These are phyloP conservation scores for Mortierella sp. DNA, from an alignment of 371 early-diverging fungal genomes.

Conservation along the genomic window DNA sequence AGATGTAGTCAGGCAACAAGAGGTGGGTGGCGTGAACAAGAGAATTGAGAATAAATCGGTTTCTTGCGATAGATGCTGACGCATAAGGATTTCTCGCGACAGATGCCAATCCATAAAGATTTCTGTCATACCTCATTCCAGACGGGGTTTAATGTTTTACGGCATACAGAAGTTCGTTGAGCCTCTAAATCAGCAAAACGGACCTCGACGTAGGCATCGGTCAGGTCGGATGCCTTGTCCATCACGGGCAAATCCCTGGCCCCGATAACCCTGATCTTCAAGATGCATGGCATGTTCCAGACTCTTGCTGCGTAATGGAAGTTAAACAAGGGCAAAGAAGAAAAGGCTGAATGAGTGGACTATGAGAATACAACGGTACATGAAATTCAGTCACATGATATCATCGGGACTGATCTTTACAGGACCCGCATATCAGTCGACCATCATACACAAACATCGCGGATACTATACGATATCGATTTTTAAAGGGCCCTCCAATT, in stretches of 20 bases:
- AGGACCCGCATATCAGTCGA: no score
- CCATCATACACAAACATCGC: no score
- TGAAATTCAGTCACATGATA: background rate
- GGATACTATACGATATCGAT: no score
- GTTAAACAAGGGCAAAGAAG: background rate
- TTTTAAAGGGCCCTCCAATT: no score
- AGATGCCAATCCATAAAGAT: background rate
- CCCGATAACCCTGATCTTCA: conserved; percentile 76
- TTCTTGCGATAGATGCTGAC: background rate
- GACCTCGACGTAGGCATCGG: conserved; percentile 84
- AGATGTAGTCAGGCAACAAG: background rate
- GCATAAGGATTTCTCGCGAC: background rate
- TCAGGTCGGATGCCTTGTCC: conserved; percentile 79
- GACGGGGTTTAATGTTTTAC: conserved; percentile 78
- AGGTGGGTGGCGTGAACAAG: background rate
- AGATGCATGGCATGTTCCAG: conserved; percentile 75
- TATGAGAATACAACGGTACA: no score
- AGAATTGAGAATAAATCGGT: background rate
- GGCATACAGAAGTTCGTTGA: conserved; percentile 68
- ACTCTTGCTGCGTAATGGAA: conserved; percentile 1
- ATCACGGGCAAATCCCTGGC: conserved; percentile 84
- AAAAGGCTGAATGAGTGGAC: background rate
- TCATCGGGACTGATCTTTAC: no score
- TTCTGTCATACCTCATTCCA: conserved; percentile 73
- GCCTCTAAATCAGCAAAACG: conserved; percentile 76